phyloP scores from a whole-genome alignment of 148 eudicot species.

The Camellia lanceoleosa region DNA sequence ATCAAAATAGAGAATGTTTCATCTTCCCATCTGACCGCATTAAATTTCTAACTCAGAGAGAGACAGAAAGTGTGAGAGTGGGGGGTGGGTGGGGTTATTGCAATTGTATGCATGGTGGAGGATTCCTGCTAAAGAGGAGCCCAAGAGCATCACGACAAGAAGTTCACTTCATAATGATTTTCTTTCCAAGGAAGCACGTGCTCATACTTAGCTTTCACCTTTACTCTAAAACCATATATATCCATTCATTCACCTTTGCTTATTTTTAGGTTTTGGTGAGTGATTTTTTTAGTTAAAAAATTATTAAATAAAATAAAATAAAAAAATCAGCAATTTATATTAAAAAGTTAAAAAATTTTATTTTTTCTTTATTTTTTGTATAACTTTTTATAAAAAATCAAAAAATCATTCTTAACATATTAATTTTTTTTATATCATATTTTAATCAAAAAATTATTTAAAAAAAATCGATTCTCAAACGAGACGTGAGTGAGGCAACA shows the following conservation, averaged over 20 bases:
- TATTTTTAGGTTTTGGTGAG: neutral
- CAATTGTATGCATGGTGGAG: neutral
- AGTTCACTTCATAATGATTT: constrained; percentile 15
- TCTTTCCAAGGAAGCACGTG: neutral
- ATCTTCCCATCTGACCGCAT: constrained; percentile 3
- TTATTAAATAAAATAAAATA: no score
- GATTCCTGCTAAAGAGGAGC: constrained; percentile 20
- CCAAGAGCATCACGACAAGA: constrained; percentile 40
- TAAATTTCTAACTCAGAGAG: neutral
- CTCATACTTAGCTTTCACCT: constrained; percentile 23
- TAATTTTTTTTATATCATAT: no score
- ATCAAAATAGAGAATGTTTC: constrained; percentile 6
- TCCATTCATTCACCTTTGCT: constrained; percentile 13
- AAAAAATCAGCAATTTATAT: no score
- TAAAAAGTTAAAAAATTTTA: no score
- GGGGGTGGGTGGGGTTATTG: neutral
- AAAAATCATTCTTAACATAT: no score
- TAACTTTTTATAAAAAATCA: no score
- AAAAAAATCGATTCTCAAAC: no score
- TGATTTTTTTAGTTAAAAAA: no score
- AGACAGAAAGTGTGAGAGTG: constrained; percentile 9
- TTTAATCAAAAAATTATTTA: no score
- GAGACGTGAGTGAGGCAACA: neutral
- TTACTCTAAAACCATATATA: neutral
- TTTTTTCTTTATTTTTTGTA: no score